A percentile compares a stretch with the other conserved stretches of the same genome.
phyloP scores from a whole-genome alignment of 441 rosid species.

The Omphalea diandra region DNA sequence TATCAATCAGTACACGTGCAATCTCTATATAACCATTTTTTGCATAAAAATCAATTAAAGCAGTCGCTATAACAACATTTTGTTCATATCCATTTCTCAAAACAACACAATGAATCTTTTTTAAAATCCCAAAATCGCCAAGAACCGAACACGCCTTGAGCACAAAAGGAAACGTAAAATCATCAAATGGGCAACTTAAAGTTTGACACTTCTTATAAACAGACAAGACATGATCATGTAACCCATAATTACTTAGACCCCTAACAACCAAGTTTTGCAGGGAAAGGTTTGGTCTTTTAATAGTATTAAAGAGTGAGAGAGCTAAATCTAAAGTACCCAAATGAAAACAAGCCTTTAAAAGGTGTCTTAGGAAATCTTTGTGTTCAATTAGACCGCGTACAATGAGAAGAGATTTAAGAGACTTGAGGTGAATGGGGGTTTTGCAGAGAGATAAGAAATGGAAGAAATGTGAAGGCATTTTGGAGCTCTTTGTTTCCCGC shows the following conservation, averaged over 20 bases:
- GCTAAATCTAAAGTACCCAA: conserved; percentile 34
- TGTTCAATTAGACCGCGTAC: conserved; percentile 26
- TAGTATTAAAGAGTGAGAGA: conserved; percentile 31
- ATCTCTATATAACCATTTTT: conserved; percentile 28
- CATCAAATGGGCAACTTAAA: conserved; percentile 31
- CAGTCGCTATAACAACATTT: conserved; percentile 41
- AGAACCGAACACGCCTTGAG: conserved; percentile 47
- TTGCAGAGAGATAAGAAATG: conserved; percentile 26
- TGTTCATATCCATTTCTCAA: conserved; percentile 39
- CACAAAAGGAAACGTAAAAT: conserved; percentile 45
- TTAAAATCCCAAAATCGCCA: conserved; percentile 31
- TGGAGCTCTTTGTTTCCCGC: no score
- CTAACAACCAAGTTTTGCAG: conserved; percentile 40
- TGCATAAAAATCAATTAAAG: conserved; percentile 38
- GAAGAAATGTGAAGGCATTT: no score
- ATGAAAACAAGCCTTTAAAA: conserved; percentile 39
- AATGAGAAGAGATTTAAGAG: conserved; percentile 32
- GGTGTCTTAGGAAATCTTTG: conserved; percentile 22
- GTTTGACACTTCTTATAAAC: conserved; percentile 31
- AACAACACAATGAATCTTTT: conserved; percentile 43
- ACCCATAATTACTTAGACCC: conserved; percentile 34
- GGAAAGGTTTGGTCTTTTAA: conserved; percentile 20
- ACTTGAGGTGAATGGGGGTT: conserved; percentile 29
- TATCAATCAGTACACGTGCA: conserved; percentile 38
- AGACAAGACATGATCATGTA: conserved; percentile 35